Percentiles rank a stretch among this genome's conserved stretches.
These are phyloP conservation scores for Sporobolomyces phaffii DNA, from an alignment of 768 basidiomycete species.

Conservation along the genomic window DNA sequence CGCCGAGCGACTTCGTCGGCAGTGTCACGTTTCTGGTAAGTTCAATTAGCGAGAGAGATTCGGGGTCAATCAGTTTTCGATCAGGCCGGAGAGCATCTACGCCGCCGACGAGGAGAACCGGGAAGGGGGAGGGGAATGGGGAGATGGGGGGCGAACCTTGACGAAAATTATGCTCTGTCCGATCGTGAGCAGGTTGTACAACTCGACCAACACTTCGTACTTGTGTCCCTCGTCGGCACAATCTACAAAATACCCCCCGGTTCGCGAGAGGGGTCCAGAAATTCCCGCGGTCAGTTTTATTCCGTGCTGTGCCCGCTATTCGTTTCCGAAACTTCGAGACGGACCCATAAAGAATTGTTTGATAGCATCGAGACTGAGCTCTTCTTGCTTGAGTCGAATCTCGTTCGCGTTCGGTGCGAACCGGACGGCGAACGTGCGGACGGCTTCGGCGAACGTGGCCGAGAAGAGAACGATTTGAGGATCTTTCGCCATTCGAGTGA, in stretches of 20 bases:
- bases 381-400: slow-evolving; percentile 88
- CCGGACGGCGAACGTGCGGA: slow-evolving; percentile 80
- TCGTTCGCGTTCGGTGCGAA: slow-evolving; percentile 94
- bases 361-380: slow-evolving; percentile 87
- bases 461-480: slow-evolving; percentile 91
- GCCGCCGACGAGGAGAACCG: no score
- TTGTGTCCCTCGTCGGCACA: slow-evolving; percentile 85
- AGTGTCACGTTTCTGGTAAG: slow-evolving; percentile 69
- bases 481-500: slow-evolving; percentile 38
- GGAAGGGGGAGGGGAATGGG: no score
- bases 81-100: not conserved
- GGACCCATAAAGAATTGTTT: slow-evolving; percentile 93
- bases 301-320: no score
- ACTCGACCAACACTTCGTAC: slow-evolving; percentile 84
- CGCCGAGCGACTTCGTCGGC: slow-evolving; percentile 85
- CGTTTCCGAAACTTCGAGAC: no score
- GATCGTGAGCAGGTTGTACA: slow-evolving; percentile 85
- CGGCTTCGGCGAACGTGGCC: slow-evolving; percentile 92
- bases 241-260: no score
- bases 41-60: not conserved
- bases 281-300: no score
- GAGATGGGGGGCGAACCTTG: slow-evolving; percentile 66
- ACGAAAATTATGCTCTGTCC: slow-evolving; percentile 99
- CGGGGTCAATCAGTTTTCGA: not conserved
- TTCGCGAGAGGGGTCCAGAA: not conserved